These are phyloP conservation scores for Myochromella boudieri DNA, from an alignment of 768 basidiomycete species.

Conservation along the genomic window DNA sequence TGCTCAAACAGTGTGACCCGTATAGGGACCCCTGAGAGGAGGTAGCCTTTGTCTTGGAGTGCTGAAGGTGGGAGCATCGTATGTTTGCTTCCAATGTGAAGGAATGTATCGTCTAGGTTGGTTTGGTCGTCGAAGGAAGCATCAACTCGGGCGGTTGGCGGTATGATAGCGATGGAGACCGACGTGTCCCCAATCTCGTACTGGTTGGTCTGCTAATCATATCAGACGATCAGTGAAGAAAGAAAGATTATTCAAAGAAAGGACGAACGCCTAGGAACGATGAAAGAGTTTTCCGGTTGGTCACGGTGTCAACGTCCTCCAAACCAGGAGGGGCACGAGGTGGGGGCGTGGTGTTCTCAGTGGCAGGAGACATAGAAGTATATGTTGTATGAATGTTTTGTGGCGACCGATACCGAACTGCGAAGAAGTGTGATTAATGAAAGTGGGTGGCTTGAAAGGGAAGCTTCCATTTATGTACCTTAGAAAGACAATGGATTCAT, in stretches of 20 bases:
- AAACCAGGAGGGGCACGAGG: neutral
- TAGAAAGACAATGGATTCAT: no score
- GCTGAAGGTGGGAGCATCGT: neutral
- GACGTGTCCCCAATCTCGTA: neutral
- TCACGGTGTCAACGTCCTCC: slow-evolving; percentile 1
- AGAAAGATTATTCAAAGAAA: neutral
- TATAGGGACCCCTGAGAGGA: neutral
- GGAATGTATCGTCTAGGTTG: neutral
- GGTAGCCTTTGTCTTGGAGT: neutral
- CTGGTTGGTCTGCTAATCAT: neutral
- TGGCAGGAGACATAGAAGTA: neutral
- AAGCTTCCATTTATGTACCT: no score
- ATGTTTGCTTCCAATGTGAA: neutral
- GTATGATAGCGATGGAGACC: neutral
- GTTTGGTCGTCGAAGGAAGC: neutral
- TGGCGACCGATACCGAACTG: no score
- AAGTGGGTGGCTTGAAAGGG: no score
- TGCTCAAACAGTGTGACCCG: neutral
- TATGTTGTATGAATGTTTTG: no score
- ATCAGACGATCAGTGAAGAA: neutral
- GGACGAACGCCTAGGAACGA: neutral
- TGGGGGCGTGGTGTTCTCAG: neutral
- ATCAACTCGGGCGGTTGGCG: neutral
- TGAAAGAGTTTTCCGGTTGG: slow-evolving; percentile 2
- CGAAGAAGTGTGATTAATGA: no score